Evolutionary conservation across 768 basidiomycete species (phyloP), one percentile per base, ranked within the genome.

Genomic region (Suillus hirtellus): DNA sequence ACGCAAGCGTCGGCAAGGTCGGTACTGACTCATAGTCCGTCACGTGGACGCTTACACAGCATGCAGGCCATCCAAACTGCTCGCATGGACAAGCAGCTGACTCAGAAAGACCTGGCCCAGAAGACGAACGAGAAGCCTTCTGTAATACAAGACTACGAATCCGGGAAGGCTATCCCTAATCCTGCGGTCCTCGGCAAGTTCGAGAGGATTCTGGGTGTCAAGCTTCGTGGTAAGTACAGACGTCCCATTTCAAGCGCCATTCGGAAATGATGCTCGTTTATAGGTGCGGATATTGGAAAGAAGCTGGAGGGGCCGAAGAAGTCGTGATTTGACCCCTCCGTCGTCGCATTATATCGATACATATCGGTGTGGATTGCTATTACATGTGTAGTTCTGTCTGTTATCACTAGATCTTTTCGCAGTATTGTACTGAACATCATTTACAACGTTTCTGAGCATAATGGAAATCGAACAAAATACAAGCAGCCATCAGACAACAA

Each of bases 111-210:
- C 56, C 79, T 96, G 44, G 96, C 95, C 12, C 88, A 89, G 72
- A 93, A 93, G 81, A 86, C 95, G 71, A 98, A 97, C 74, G 94
- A 95, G 79, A 96, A 95, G 76, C 92, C 90, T 37, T 89, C 90
- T 55, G 81, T 95, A 59, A 78, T 94, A 42, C 90, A 93, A 75
- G 95, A 95, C 69, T 94, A 96, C 74, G 95, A 97, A 76, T 83
- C 89, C 4, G 89, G 93, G 62, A 89, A 86, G 76, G 95, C 95
- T 38, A 85, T 93, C 44, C 95, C 95, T 37, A 95, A 89, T 71
- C 78, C 90, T 47, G 90, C 94, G 72, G 87, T 97, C 69, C 86
- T 98, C 38, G 81, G 83, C 62, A 96, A 97, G 83, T 86, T 97
- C 67, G 96, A 98, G 79, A 85, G 94, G 61, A 78, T 78, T 37